phyloP scores from a whole-genome alignment of 257 asterid genomes.

The Capsicum pubescens region DNA sequence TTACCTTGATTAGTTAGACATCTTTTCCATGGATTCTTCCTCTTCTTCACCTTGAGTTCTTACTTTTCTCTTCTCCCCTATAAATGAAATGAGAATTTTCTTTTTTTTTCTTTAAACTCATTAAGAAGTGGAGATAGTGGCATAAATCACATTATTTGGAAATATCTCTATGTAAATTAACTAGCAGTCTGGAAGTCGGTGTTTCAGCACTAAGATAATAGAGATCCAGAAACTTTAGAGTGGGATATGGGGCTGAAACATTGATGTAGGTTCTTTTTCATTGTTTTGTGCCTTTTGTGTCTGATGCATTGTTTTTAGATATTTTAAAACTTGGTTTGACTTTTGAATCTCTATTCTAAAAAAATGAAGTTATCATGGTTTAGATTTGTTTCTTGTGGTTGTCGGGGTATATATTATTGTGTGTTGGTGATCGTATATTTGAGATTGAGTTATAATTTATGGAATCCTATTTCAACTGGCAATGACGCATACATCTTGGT shows the following conservation, averaged over 20 bases:
- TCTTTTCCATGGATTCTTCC: neutral
- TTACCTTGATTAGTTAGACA: neutral
- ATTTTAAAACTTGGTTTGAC: conserved; percentile 5
- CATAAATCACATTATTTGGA: neutral
- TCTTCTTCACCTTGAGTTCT: neutral
- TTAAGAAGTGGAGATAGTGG: neutral
- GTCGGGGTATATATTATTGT: neutral
- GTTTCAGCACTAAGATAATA: neutral
- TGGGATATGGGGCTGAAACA: conserved; percentile 13
- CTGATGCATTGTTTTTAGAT: neutral
- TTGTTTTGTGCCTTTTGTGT: neutral
- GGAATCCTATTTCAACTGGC: conserved; percentile 3
- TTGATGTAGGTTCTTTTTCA: neutral
- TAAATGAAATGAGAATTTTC: neutral
- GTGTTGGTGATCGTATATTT: conserved; percentile 5
- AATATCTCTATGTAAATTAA: neutral
- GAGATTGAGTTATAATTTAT: conserved; percentile 1
- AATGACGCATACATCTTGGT: neutral
- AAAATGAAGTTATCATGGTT: neutral
- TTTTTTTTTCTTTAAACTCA: neutral
- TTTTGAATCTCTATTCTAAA: neutral
- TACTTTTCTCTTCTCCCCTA: neutral
- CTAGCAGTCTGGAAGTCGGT: neutral
- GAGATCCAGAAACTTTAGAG: conserved; percentile 6
- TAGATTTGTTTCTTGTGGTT: conserved; percentile 6